A percentile compares a stretch with the other conserved stretches of the same genome.
Evolutionary conservation across 306 rosid species (phyloP).

Genomic region (Dryas octopetala): DNA sequence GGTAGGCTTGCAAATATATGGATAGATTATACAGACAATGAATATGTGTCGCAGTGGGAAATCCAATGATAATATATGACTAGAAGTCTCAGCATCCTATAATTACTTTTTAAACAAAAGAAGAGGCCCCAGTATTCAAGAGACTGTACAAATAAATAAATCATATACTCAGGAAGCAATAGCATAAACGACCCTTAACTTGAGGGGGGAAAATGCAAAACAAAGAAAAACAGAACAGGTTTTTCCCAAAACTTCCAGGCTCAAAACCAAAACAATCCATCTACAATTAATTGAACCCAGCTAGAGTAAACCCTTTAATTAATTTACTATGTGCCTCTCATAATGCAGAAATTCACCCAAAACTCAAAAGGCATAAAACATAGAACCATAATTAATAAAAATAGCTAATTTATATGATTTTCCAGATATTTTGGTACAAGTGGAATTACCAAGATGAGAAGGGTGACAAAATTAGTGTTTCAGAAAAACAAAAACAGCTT

Average conservation of each 20-base stretch:
- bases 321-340: constrained; percentile 18
- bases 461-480: not conserved
- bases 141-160: not conserved
- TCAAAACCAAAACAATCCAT: constrained; percentile 16
- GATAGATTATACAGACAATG: not conserved
- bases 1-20: not conserved
- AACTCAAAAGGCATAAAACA: no score
- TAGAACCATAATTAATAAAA: not conserved
- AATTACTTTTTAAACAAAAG: not conserved
- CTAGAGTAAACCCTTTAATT: constrained; percentile 28
- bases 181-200: not conserved
- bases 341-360: constrained; percentile 14
- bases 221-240: not conserved
- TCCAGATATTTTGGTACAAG: constrained; percentile 1
- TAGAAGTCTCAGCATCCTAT: not conserved
- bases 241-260: constrained; percentile 20
- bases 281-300: constrained; percentile 11
- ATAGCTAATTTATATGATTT: not conserved
- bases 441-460: constrained; percentile 16
- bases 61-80: not conserved
- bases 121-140: not conserved
- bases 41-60: not conserved
- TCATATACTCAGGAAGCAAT: constrained; percentile 5
- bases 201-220: not conserved
- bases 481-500: constrained; percentile 4